A percentile compares a stretch with the other conserved stretches of the same genome.
Conservation (phyloP, 1,139 yeast genomes). For the Diutina ranongensis region DNA sequence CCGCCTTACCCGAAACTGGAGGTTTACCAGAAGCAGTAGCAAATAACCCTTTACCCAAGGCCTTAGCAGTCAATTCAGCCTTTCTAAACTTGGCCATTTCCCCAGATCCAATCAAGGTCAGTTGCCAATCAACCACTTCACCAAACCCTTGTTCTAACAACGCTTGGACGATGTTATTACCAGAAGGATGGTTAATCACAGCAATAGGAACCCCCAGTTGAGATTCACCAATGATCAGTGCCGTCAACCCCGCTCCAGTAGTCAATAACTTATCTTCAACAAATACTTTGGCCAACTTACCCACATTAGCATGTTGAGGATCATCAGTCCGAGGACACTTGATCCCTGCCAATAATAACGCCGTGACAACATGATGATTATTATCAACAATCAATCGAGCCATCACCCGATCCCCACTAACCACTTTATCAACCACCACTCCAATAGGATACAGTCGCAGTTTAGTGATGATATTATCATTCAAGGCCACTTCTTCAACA, state of each 20-base stretch:
- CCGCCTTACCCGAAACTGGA: conserved; percentile 10
- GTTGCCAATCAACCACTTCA: conserved; percentile 75
- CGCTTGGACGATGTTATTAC: conserved; percentile 54
- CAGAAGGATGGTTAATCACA: conserved; percentile 58
- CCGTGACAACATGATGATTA: conserved; percentile 35
- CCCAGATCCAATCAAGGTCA: conserved; percentile 55
- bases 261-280: conserved; percentile 61
- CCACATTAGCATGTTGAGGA: conserved; percentile 28
- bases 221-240: conserved; percentile 47
- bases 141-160: conserved; percentile 62
- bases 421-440: conserved; percentile 62
- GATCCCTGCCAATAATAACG: conserved; percentile 63
- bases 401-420: conserved; percentile 66
- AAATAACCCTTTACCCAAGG: conserved; percentile 53
- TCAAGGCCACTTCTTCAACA: conserved; percentile 20
- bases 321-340: conserved; percentile 60
- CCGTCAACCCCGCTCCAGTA: conserved; percentile 40
- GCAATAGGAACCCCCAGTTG: conserved; percentile 56
- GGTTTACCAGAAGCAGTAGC: conserved; percentile 25
- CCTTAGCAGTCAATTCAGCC: conserved; percentile 59
- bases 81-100: conserved; percentile 51
- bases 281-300: conserved; percentile 54
- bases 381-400: conserved; percentile 40
- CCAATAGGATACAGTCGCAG: conserved; percentile 34
- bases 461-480: conserved; percentile 23